These are phyloP conservation scores for Coccomyxa sp. DNA, from an alignment of 139 green algal species.

Conservation along the genomic window DNA sequence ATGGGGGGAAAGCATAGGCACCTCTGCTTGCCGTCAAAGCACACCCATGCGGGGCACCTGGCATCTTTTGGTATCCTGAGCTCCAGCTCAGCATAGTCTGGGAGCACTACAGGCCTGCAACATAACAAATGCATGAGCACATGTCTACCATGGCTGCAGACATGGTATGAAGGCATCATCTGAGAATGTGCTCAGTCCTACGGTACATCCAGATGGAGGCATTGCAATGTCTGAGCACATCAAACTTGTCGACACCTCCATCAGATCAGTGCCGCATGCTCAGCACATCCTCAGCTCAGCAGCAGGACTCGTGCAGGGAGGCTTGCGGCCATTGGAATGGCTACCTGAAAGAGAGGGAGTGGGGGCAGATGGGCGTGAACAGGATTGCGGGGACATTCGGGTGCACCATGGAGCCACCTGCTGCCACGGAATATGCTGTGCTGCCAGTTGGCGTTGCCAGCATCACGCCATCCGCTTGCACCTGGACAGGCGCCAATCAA, in stretches of 20 bases:
- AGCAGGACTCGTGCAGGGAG: no score
- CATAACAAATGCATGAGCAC: background rate
- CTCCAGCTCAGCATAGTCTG: slow-evolving; percentile 86
- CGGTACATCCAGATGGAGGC: no score
- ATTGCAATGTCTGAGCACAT: no score
- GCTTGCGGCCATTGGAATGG: no score
- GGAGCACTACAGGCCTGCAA: slow-evolving; percentile 91
- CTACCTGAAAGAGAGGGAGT: slow-evolving; percentile 91
- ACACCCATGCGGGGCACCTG: slow-evolving; percentile 83
- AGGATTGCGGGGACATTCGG: slow-evolving; percentile 88
- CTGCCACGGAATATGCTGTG: slow-evolving; percentile 93
- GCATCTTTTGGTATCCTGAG: slow-evolving; percentile 75
- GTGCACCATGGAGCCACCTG: slow-evolving; percentile 90
- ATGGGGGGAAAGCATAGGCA: background rate
- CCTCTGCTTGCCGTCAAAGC: slow-evolving; percentile 91
- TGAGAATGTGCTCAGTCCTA: no score
- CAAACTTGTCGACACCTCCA: no score
- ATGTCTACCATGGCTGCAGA: no score
- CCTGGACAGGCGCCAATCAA: slow-evolving; percentile 1
- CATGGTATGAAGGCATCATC: no score
- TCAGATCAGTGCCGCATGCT: no score
- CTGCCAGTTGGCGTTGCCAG: slow-evolving; percentile 92
- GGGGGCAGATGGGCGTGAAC: slow-evolving; percentile 93
- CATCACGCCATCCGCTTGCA: slow-evolving; percentile 91
- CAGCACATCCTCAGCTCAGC: no score